These are phyloP conservation scores for Craterostigma plantagineum DNA, from an alignment of 257 asterid genomes.

Conservation along the genomic window DNA sequence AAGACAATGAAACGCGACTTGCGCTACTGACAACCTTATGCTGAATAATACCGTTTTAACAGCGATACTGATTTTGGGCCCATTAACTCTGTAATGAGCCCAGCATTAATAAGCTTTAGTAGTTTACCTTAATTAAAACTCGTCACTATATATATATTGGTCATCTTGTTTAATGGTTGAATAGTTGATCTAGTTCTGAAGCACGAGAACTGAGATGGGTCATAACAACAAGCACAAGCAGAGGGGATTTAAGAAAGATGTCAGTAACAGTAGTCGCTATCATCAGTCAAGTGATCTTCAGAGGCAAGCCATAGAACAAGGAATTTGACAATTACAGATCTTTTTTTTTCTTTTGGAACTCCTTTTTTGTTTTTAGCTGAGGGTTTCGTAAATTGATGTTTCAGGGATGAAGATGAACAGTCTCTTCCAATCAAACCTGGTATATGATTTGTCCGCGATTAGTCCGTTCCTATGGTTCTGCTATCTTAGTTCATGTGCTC, in stretches of 20 bases:
- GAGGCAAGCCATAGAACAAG: conserved; percentile 13
- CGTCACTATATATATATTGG: too few species aligned
- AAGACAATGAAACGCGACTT: too few species aligned
- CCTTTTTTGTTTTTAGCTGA: conserved; percentile 2
- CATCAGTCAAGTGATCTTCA: conserved; percentile 21
- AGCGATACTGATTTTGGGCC: too few species aligned
- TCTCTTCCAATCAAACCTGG: conserved; percentile 64
- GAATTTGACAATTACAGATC: neutral
- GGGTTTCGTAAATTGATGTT: conserved; percentile 1
- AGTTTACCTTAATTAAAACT: too few species aligned
- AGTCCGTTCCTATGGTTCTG: neutral
- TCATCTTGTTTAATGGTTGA: too few species aligned
- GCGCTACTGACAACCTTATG: too few species aligned
- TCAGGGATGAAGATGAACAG: conserved; percentile 37
- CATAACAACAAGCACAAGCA: conserved; percentile 63
- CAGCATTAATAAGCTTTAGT: too few species aligned
- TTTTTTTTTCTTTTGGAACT: neutral
- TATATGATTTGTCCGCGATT: conserved; percentile 8
- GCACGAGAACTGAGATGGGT: conserved; percentile 32
- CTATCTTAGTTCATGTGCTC: neutral
- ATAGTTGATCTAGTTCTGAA: too few species aligned
- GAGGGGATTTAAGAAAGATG: conserved; percentile 40
- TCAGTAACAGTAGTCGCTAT: conserved; percentile 19
- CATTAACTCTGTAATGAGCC: too few species aligned
- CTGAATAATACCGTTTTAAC: too few species aligned